phyloP scores from a whole-genome alignment of 352 stramenopile species.

The Phytophthora macrochlamydospora region DNA sequence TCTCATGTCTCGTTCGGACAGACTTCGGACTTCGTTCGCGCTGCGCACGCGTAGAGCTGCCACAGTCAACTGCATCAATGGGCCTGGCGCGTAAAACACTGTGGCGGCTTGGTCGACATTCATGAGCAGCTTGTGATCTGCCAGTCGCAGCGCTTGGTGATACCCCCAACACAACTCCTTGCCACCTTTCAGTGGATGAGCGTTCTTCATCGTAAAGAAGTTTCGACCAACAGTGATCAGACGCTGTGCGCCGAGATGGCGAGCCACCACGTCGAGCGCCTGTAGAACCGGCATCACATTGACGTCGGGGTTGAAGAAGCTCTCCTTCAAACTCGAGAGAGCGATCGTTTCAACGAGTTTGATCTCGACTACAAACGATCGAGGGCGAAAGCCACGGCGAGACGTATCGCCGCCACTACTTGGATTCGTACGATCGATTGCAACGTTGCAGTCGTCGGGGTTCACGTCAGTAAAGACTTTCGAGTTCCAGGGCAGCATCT shows the following conservation, averaged over 20 bases:
- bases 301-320: constrained; percentile 49
- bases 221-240: constrained; percentile 67
- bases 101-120: constrained; percentile 76
- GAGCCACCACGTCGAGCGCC: constrained; percentile 65
- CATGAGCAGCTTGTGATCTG: constrained; percentile 57
- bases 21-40: constrained; percentile 30
- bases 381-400: constrained; percentile 11
- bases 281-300: constrained; percentile 67
- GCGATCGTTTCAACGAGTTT: constrained; percentile 63
- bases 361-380: constrained; percentile 65
- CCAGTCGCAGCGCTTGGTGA: constrained; percentile 62
- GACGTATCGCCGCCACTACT: constrained; percentile 19
- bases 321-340: constrained; percentile 41
- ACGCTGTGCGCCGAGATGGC: constrained; percentile 54
- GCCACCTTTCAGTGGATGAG: constrained; percentile 55
- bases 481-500: constrained; percentile 43
- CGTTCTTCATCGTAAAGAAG: constrained; percentile 75
- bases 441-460: constrained; percentile 11
- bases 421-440: constrained; percentile 7
- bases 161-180: constrained; percentile 76
- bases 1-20: constrained; percentile 43
- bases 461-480: constrained; percentile 57
- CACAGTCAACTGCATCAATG: constrained; percentile 52
- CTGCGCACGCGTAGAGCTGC: constrained; percentile 36
- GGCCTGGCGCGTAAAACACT: constrained; percentile 60